Evolutionary conservation across 768 basidiomycete species (phyloP).

Genomic region (Phlebiopsis flavidoalba): DNA sequence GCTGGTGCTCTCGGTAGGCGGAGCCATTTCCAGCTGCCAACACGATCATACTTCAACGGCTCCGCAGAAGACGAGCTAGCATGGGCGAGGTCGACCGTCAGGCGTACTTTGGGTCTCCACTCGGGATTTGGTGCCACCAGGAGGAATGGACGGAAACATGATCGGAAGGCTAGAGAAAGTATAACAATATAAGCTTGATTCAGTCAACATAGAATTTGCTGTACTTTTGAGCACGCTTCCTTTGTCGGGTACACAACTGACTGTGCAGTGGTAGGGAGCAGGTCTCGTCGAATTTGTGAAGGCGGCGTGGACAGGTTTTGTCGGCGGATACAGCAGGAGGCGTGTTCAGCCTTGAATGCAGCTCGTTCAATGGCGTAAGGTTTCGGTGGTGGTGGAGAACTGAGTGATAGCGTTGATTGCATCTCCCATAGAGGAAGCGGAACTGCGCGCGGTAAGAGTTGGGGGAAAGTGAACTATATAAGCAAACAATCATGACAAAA

Average conservation of each 20-base stretch:
- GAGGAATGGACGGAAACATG: slow-evolving; percentile 78
- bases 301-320: slow-evolving; percentile 66
- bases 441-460: slow-evolving; percentile 5
- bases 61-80: slow-evolving; percentile 55
- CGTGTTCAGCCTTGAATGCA: slow-evolving; percentile 22
- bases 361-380: not conserved
- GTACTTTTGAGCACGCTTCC: slow-evolving; percentile 73
- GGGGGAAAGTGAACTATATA: slow-evolving; percentile 1
- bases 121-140: slow-evolving; percentile 80
- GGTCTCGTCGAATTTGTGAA: slow-evolving; percentile 49
- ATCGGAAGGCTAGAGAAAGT: slow-evolving; percentile 58
- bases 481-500: slow-evolving; percentile 7
- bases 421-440: slow-evolving; percentile 4
- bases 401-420: not conserved
- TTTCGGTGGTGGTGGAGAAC: not conserved
- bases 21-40: slow-evolving; percentile 91
- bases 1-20: slow-evolving; percentile 71
- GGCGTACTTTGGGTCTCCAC: slow-evolving; percentile 94
- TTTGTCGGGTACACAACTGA: slow-evolving; percentile 67
- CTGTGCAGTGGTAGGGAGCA: slow-evolving; percentile 39
- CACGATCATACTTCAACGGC: slow-evolving; percentile 63
- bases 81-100: slow-evolving; percentile 75
- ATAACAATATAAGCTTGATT: not conserved
- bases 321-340: slow-evolving; percentile 35
- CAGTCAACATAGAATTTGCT: not conserved